A percentile compares a stretch with the other conserved stretches of the same genome.
Evolutionary conservation across 2,329 filamentous ascomycete species (phyloP).

Genomic region (Diplodia scrobiculata): DNA sequence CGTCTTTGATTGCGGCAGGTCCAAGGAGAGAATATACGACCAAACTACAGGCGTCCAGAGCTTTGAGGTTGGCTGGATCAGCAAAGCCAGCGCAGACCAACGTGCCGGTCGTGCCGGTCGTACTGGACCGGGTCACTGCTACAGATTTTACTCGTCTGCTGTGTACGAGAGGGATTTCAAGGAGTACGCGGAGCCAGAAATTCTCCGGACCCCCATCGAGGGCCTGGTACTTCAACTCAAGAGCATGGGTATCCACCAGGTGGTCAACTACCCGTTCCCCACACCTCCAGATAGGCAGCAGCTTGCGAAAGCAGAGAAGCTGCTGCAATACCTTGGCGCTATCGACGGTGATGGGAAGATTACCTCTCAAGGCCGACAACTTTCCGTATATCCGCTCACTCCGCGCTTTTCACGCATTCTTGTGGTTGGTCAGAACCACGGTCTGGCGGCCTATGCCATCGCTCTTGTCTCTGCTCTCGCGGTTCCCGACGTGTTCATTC

Average conservation of each 20-base stretch:
- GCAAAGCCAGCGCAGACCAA: constrained; percentile 92
- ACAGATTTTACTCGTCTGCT: constrained; percentile 89
- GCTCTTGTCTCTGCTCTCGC: constrained; percentile 86
- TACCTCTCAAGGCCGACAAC: constrained; percentile 75
- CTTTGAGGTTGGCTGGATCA: constrained; percentile 95
- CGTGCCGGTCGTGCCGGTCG: constrained; percentile 90
- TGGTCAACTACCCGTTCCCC: constrained; percentile 94
- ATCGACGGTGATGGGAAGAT: constrained; percentile 71
- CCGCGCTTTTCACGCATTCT: constrained; percentile 91
- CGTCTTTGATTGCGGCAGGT: constrained; percentile 90
- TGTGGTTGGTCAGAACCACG: constrained; percentile 79
- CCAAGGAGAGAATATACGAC: constrained; percentile 90
- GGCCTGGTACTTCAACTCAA: constrained; percentile 88
- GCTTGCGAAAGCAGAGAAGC: constrained; percentile 79
- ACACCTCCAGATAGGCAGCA: constrained; percentile 79
- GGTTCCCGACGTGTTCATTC: constrained; percentile 82
- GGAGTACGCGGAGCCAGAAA: constrained; percentile 83
- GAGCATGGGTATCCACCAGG: constrained; percentile 85
- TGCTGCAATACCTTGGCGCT: constrained; percentile 83
- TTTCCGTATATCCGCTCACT: constrained; percentile 86
- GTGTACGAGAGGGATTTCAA: constrained; percentile 89
- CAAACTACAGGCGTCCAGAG: constrained; percentile 88
- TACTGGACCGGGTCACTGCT: constrained; percentile 95
- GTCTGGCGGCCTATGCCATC: constrained; percentile 81
- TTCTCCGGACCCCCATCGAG: constrained; percentile 88